Conservation (phyloP, 805 yeast species). For the Jamesozyma jinghongensis region DNA sequence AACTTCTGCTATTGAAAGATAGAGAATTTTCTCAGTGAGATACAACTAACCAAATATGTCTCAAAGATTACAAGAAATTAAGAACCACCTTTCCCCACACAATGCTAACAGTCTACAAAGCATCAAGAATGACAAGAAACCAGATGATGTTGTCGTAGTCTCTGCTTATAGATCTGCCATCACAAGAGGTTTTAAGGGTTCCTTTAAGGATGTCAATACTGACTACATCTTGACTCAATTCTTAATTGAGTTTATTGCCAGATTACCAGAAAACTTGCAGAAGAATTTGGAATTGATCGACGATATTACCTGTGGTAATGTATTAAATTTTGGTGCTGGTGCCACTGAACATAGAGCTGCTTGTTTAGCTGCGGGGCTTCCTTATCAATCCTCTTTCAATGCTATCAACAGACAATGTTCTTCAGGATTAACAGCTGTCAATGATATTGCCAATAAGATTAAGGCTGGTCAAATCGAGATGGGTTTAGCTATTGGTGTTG, state of each 20-base stretch:
- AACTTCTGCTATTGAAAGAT: no score
- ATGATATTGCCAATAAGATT: conserved; percentile 84
- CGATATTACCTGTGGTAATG: conserved; percentile 87
- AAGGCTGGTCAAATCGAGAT: conserved; percentile 78
- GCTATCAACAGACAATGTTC: conserved; percentile 93
- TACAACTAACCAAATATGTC: conserved; percentile 1
- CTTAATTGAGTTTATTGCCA: conserved; percentile 50
- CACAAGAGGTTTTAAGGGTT: conserved; percentile 80
- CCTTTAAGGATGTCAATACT: conserved; percentile 71
- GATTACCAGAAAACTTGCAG: conserved; percentile 33
- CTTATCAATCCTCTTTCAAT: conserved; percentile 65
- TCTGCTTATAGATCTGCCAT: conserved; percentile 87
- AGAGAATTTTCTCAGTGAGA: no score
- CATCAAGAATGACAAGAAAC: conserved; percentile 36
- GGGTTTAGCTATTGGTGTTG: conserved; percentile 90
- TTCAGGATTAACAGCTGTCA: conserved; percentile 84
- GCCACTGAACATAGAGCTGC: conserved; percentile 94
- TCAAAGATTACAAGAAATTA: conserved; percentile 24
- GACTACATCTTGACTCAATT: conserved; percentile 69
- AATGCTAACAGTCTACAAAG: conserved; percentile 1
- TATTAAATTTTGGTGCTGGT: conserved; percentile 86
- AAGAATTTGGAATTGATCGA: conserved; percentile 54
- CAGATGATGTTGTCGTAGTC: conserved; percentile 86
- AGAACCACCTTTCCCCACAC: conserved; percentile 19
- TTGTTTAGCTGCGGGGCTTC: conserved; percentile 81